These are phyloP conservation scores for Wallemia ichthyophaga DNA, from an alignment of 1,284 basidiomycete genomes.

Conservation along the genomic window DNA sequence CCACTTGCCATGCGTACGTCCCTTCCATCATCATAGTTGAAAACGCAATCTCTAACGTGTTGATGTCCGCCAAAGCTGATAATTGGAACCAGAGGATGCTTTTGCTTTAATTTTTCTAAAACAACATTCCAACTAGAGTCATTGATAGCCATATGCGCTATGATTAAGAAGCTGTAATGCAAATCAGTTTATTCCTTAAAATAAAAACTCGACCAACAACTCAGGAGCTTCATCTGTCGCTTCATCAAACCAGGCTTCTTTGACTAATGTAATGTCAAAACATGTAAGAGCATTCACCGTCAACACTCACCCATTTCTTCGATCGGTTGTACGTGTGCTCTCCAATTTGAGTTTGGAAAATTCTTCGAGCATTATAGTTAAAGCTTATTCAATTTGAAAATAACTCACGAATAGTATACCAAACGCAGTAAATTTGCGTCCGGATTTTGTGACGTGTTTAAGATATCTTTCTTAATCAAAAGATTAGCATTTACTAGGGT, in stretches of 20 bases:
- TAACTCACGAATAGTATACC: background rate
- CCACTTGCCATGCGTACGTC: constrained; percentile 33
- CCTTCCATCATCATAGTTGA: constrained; percentile 14
- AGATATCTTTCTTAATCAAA: background rate
- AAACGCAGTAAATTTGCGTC: background rate
- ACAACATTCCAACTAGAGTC: constrained; percentile 30
- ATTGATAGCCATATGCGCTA: constrained; percentile 15
- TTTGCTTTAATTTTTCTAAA: constrained; percentile 35
- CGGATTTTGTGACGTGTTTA: background rate
- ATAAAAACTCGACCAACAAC: constrained; percentile 14
- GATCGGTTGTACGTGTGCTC: constrained; percentile 11
- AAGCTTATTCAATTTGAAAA: background rate
- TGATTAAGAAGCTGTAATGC: constrained; percentile 6
- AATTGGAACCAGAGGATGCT: constrained; percentile 42
- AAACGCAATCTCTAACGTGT: constrained; percentile 45
- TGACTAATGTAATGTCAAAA: background rate
- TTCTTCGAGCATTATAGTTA: constrained; percentile 10
- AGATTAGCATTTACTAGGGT: constrained; percentile 11
- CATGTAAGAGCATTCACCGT: background rate
- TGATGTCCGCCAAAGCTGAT: constrained; percentile 49
- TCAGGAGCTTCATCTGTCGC: background rate
- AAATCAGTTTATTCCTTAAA: constrained; percentile 8
- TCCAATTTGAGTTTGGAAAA: constrained; percentile 8
- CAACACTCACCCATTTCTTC: constrained; percentile 11
- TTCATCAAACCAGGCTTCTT: background rate